Conservation (phyloP, 2,329 filamentous ascomycete genomes). For the Rutstroemia sp. region DNA sequence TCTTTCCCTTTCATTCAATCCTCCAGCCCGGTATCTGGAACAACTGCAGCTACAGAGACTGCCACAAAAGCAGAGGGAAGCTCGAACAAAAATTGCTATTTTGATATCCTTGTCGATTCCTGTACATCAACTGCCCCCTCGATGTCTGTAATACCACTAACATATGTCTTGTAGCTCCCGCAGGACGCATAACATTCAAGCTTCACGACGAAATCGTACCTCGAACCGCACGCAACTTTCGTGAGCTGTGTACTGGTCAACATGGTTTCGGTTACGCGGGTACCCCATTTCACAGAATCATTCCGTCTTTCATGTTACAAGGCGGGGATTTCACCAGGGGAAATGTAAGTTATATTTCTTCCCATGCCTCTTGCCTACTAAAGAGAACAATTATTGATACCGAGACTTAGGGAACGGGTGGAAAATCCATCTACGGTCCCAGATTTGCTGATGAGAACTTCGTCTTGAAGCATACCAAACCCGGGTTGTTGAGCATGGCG, state of each 20-base stretch:
- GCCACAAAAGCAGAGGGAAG: background rate
- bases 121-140: background rate
- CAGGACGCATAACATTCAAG: slow-evolving; percentile 80
- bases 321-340: slow-evolving; percentile 90
- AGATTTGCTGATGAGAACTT: slow-evolving; percentile 96
- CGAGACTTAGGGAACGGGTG: slow-evolving; percentile 61
- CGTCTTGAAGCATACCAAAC: slow-evolving; percentile 60
- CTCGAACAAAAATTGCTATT: slow-evolving; percentile 3
- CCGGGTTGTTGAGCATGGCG: slow-evolving; percentile 86
- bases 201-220: slow-evolving; percentile 74
- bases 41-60: background rate
- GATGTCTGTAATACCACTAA: no score
- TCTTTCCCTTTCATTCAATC: slow-evolving; percentile 1
- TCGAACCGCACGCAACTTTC: slow-evolving; percentile 96
- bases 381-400: slow-evolving; percentile 2
- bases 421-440: slow-evolving; percentile 90
- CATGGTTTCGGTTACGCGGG: slow-evolving; percentile 77
- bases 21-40: background rate
- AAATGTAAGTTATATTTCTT: slow-evolving; percentile 56
- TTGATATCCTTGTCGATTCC: slow-evolving; percentile 5
- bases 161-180: background rate
- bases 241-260: slow-evolving; percentile 76
- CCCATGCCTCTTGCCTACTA: no score
- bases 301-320: slow-evolving; percentile 91
- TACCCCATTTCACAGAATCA: slow-evolving; percentile 87